A percentile compares a stretch with the other conserved stretches of the same genome.
These are phyloP conservation scores for Flaveria robusta DNA, from an alignment of 129 eudicot species.

Conservation along the genomic window DNA sequence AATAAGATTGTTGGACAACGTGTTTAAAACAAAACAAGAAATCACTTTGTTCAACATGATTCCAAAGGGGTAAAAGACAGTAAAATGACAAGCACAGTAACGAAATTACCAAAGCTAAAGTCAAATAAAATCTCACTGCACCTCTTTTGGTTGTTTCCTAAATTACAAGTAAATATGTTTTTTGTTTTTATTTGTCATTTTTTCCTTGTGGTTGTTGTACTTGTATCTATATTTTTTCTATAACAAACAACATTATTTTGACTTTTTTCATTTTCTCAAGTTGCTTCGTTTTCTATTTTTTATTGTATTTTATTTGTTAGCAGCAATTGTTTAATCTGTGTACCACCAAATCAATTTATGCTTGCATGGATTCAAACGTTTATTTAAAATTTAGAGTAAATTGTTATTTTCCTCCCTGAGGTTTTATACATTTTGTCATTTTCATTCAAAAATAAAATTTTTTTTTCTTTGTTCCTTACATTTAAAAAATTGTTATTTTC, in stretches of 20 bases:
- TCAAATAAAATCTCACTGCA: constrained; percentile 47
- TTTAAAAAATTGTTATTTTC: too few relatives aligned
- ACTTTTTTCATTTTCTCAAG: neutral
- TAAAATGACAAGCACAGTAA: constrained; percentile 36
- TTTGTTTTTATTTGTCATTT: constrained; percentile 35
- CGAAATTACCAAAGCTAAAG: constrained; percentile 47
- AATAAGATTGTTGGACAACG: constrained; percentile 13
- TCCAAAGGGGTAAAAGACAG: constrained; percentile 43
- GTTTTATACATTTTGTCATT: too few relatives aligned
- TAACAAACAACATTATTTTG: constrained; percentile 29
- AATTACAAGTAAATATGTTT: constrained; percentile 32
- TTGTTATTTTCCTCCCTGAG: too few relatives aligned
- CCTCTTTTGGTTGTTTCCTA: constrained; percentile 40
- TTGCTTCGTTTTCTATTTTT: neutral
- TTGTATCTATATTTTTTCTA: constrained; percentile 25
- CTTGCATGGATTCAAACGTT: too few relatives aligned
- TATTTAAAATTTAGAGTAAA: too few relatives aligned
- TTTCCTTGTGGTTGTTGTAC: constrained; percentile 35
- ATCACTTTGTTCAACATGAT: constrained; percentile 33
- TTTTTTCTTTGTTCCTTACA: too few relatives aligned
- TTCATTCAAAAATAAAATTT: too few relatives aligned
- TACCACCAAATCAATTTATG: too few relatives aligned
- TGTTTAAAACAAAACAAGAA: constrained; percentile 30
- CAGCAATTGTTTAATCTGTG: too few relatives aligned
- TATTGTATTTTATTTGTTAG: neutral